phyloP scores from a whole-genome alignment of 1,284 basidiomycete genomes.

The Ustilago lituana region DNA sequence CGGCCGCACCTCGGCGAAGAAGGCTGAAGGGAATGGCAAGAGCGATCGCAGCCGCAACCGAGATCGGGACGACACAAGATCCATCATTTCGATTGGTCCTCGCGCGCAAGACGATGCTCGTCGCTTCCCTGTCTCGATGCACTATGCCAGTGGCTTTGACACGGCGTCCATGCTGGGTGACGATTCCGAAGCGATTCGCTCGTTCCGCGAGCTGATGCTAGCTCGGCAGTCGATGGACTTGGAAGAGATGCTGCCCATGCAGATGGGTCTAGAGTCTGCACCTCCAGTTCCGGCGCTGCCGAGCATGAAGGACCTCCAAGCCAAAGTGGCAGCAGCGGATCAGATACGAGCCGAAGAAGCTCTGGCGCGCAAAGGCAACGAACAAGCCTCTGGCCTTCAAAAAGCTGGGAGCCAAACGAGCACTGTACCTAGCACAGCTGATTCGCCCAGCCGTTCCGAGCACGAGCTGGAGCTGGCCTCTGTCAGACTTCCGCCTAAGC shows the following conservation, averaged over 20 bases:
- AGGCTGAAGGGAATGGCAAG: neutral
- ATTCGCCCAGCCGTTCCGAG: constrained; percentile 11
- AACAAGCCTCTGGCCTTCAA: neutral
- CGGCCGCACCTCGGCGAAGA: neutral
- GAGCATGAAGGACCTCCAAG: constrained; percentile 33
- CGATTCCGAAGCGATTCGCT: constrained; percentile 39
- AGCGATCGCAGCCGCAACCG: constrained; percentile 2
- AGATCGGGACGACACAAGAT: constrained; percentile 20
- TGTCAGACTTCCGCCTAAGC: constrained; percentile 18
- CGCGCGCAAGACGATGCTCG: constrained; percentile 45
- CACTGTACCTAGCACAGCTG: neutral
- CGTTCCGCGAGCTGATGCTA: constrained; percentile 51
- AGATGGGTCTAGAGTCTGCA: constrained; percentile 27
- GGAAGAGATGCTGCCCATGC: constrained; percentile 52
- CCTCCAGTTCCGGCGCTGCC: constrained; percentile 56
- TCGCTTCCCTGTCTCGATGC: constrained; percentile 59
- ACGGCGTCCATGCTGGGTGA: constrained; percentile 49
- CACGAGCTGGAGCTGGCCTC: neutral
- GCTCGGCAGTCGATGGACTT: constrained; percentile 56
- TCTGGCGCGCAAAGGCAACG: neutral
- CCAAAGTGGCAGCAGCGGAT: constrained; percentile 34
- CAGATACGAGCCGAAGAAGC: constrained; percentile 15
- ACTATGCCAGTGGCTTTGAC: constrained; percentile 56
- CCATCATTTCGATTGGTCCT: constrained; percentile 41
- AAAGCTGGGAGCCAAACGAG: neutral